phyloP scores from a whole-genome alignment of 2,329 filamentous ascomycete species.

The Xylaria sp. region DNA sequence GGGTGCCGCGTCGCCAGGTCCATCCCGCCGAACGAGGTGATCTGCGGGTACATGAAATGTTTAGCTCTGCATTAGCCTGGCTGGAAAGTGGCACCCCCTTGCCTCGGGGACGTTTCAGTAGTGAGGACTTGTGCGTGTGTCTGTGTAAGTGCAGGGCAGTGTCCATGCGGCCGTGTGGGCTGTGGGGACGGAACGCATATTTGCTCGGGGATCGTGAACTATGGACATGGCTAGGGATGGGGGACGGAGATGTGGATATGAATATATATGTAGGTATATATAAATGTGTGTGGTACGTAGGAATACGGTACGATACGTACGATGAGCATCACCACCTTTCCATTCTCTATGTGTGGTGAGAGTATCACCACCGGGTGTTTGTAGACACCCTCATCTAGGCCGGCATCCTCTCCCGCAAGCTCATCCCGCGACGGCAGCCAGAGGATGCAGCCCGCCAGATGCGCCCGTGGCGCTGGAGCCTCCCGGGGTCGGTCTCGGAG shows the following conservation, averaged over 20 bases:
- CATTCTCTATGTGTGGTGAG: constrained; percentile 23
- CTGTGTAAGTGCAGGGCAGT: background rate
- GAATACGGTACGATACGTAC: constrained; percentile 18
- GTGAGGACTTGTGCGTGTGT: background rate
- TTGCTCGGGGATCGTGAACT: too few relatives aligned
- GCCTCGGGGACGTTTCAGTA: background rate
- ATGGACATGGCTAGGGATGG: too few relatives aligned
- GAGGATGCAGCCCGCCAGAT: constrained; percentile 24
- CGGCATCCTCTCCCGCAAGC: constrained; percentile 2
- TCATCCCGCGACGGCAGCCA: constrained; percentile 23
- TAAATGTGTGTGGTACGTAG: too few relatives aligned
- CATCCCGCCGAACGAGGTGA: constrained; percentile 25
- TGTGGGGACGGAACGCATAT: too few relatives aligned
- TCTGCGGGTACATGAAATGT: too few relatives aligned
- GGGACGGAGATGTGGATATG: too few relatives aligned
- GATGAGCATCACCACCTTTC: constrained; percentile 25
- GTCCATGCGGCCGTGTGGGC: too few relatives aligned
- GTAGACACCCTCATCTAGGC: constrained; percentile 22
- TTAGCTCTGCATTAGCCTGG: constrained; percentile 3
- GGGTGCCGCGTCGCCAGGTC: constrained; percentile 18
- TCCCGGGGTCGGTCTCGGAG: constrained; percentile 1
- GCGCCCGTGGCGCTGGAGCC: background rate
- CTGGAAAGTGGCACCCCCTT: background rate
- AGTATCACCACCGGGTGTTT: constrained; percentile 31
- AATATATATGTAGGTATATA: too few relatives aligned